Conservation (phyloP, 768 basidiomycete species). For the Agrocybe pediades region DNA sequence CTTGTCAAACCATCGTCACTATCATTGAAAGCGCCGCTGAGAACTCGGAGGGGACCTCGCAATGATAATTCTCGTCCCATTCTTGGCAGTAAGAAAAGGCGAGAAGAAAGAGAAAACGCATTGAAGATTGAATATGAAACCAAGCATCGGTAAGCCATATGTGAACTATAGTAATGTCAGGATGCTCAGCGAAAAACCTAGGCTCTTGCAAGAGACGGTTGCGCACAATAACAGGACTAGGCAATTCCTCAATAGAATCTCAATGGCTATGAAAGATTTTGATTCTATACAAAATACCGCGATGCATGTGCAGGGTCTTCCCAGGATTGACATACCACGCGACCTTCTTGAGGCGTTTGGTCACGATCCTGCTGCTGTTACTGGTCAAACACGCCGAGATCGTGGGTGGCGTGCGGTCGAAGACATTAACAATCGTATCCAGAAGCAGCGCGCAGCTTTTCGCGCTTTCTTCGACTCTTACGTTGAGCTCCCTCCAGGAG, state of each 20-base stretch:
- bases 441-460: constrained; percentile 60
- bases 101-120: constrained; percentile 47
- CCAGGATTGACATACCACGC: constrained; percentile 52
- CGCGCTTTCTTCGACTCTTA: constrained; percentile 42
- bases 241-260: constrained; percentile 67
- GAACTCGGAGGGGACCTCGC: constrained; percentile 20
- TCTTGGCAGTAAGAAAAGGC: constrained; percentile 30
- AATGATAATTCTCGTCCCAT: constrained; percentile 25
- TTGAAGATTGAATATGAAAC: constrained; percentile 58
- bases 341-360: constrained; percentile 75
- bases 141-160: constrained; percentile 50
- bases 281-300: constrained; percentile 59
- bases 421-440: constrained; percentile 66
- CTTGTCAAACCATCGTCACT: constrained; percentile 10
- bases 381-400: constrained; percentile 59
- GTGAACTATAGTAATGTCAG: constrained; percentile 3
- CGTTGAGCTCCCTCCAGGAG: constrained; percentile 18
- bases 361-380: constrained; percentile 79
- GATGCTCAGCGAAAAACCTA: constrained; percentile 24
- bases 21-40: constrained; percentile 13
- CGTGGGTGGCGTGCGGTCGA: constrained; percentile 76
- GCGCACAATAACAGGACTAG: constrained; percentile 69
- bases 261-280: constrained; percentile 63
- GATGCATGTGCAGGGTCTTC: constrained; percentile 46
- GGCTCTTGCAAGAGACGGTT: constrained; percentile 59